These are phyloP conservation scores for Fusarium torreyae DNA, from an alignment of 2,329 filamentous ascomycete genomes.

Conservation along the genomic window DNA sequence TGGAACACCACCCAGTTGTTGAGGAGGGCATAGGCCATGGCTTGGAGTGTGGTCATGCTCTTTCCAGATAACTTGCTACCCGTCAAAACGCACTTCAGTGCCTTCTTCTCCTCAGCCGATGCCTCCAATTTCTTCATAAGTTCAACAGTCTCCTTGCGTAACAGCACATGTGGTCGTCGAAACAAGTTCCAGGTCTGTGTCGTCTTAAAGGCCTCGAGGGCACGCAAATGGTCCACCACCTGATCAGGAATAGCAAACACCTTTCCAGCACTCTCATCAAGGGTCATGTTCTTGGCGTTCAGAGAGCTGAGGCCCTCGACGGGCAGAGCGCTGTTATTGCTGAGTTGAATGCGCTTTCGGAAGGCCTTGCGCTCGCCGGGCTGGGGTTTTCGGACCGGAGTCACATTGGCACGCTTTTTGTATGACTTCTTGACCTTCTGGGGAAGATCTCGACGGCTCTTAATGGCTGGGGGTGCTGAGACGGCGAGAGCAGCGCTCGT, in stretches of 20 bases:
- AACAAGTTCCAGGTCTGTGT: constrained; percentile 93
- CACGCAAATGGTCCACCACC: constrained; percentile 84
- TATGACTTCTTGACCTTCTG: constrained; percentile 64
- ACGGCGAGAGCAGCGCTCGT: constrained; percentile 50
- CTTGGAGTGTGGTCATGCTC: constrained; percentile 88
- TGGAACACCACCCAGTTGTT: constrained; percentile 92
- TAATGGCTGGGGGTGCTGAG: constrained; percentile 49
- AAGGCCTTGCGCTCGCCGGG: constrained; percentile 88
- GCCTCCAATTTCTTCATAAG: constrained; percentile 75
- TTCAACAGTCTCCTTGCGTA: constrained; percentile 83
- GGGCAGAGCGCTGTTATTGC: constrained; percentile 92
- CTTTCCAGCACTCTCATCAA: constrained; percentile 71
- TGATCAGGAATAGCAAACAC: constrained; percentile 78
- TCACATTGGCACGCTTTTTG: constrained; percentile 65
- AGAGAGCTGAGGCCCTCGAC: constrained; percentile 78
- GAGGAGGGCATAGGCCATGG: constrained; percentile 83
- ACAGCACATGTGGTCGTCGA: constrained; percentile 81
- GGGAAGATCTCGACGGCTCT: constrained; percentile 56
- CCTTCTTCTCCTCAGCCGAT: constrained; percentile 67
- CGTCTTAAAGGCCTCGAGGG: constrained; percentile 91
- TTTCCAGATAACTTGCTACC: constrained; percentile 86
- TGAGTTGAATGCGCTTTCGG: constrained; percentile 90
- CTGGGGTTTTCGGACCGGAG: constrained; percentile 69
- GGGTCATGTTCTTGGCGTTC: constrained; percentile 67
- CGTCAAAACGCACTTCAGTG: constrained; percentile 76